Evolutionary conservation across 768 basidiomycete genomes (phyloP), one percentile per base, ranked within the genome.

Genomic region (Agrocybe praecox): DNA sequence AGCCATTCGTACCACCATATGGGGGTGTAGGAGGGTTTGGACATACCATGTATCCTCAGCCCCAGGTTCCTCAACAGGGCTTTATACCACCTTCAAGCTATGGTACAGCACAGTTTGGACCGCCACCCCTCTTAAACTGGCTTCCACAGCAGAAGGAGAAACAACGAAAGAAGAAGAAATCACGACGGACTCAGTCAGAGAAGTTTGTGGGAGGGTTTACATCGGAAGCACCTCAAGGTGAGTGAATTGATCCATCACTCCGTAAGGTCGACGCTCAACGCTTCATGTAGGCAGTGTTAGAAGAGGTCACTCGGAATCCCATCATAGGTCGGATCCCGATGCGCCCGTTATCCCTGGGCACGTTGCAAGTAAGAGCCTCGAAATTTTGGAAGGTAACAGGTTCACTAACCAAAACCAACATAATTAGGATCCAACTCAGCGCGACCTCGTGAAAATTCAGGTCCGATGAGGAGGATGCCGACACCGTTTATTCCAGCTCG

Each of bases 401-500:
- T 4, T 11, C 14, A 22, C 24, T 33, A 36, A 40, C n/a, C n/a
- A 15, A n/a, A 40, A 14, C 12, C 3, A 15, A 43, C 19, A 12
- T 34, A 11, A 6, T 45, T 18, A 47, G 40, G 33, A 21, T n/a
- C 19, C 12, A 21, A 42, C 6, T 42, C 44, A n/a, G n/a, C n/a
- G 12, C 24, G 33, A 18, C 43, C 14, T 45, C 26, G 24, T 33
- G 29, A 23, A 18, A 19, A 34, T 21, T 18, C 6, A 17, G 50
- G 33, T 17, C 24, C 42, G 10, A 46, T 36, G 17, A 66, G 57
- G 15, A 63, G 73, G 46, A 62, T 66, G 3, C 55, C 67, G 2
- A 74, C 73, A 1, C 72, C 73, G 2, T 74, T 70, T 44, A 63
- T 68, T 22, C 62, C 68, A 10, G 49, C 59, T 2, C 52, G 54